phyloP scores from a whole-genome alignment of 768 basidiomycete genomes.

The Agaricus subrufescens region DNA sequence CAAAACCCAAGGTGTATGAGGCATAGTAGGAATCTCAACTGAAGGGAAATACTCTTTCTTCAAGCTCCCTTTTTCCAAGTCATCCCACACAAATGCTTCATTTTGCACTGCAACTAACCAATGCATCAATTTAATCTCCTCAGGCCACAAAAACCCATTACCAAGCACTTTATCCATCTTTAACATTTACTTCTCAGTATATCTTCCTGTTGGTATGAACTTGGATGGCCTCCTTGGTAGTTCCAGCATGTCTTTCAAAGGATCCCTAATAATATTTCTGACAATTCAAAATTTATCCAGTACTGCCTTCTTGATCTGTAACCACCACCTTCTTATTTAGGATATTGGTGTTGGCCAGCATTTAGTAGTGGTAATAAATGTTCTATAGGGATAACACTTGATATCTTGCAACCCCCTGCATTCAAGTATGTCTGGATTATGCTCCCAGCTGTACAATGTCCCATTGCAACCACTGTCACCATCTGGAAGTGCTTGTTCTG shows the following conservation, averaged over 20 bases:
- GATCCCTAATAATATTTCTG: slow-evolving; percentile 21
- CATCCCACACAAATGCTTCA: slow-evolving; percentile 16
- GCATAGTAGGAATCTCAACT: slow-evolving; percentile 9
- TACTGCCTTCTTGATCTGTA: too few relatives aligned
- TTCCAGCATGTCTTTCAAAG: slow-evolving; percentile 17
- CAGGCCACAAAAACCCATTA: slow-evolving; percentile 13
- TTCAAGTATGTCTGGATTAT: too few relatives aligned
- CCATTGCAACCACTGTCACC: too few relatives aligned
- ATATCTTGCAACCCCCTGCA: too few relatives aligned
- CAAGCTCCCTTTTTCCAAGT: slow-evolving; percentile 13
- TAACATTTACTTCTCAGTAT: slow-evolving; percentile 19
- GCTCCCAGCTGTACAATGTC: too few relatives aligned
- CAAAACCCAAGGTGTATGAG: slow-evolving; percentile 10
- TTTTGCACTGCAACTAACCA: slow-evolving; percentile 10
- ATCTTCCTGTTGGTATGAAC: slow-evolving; percentile 19
- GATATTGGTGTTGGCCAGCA: too few relatives aligned
- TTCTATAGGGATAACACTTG: too few relatives aligned
- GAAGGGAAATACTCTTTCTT: slow-evolving; percentile 14
- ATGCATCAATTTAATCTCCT: slow-evolving; percentile 16
- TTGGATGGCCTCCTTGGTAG: slow-evolving; percentile 14
- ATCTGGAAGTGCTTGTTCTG: too few relatives aligned
- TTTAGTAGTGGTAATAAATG: too few relatives aligned
- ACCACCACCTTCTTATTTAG: too few relatives aligned
- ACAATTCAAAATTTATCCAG: slow-evolving; percentile 21
- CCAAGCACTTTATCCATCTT: slow-evolving; percentile 16